Conservation (phyloP, 805 yeast genomes). For the Saccharomycopsis lassenensis region DNA sequence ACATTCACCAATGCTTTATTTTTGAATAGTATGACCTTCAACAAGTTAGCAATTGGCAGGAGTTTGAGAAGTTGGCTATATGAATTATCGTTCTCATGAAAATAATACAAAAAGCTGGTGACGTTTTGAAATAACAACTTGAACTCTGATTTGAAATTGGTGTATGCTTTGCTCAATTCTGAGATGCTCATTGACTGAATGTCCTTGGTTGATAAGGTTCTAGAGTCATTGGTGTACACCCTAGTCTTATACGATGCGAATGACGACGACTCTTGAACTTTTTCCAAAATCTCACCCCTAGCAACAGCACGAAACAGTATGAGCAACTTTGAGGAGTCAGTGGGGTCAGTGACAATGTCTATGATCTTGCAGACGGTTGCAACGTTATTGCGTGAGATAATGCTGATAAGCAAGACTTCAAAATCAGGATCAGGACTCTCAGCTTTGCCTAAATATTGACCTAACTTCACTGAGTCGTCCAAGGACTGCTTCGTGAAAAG, state of each 20-base stretch:
- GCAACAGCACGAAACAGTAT: slow-evolving; percentile 40
- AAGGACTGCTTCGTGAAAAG: slow-evolving; percentile 24
- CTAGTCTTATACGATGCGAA: slow-evolving; percentile 19
- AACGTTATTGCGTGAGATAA: slow-evolving; percentile 15
- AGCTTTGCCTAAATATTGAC: slow-evolving; percentile 1
- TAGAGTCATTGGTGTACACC: slow-evolving; percentile 18
- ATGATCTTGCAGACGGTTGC: slow-evolving; percentile 37
- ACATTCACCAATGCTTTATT: slow-evolving; percentile 6
- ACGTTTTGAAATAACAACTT: slow-evolving; percentile 21
- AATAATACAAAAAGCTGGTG: slow-evolving; percentile 23
- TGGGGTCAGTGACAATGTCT: slow-evolving; percentile 35
- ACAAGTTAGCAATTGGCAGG: slow-evolving; percentile 11
- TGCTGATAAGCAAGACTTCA: background rate
- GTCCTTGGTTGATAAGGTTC: slow-evolving; percentile 15
- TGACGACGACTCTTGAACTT: slow-evolving; percentile 20
- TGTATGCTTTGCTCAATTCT: slow-evolving; percentile 9
- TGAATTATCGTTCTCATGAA: background rate
- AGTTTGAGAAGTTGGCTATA: slow-evolving; percentile 1
- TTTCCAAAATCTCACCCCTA: slow-evolving; percentile 28
- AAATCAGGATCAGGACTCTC: slow-evolving; percentile 1
- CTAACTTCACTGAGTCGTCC: slow-evolving; percentile 28
- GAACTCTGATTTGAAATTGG: slow-evolving; percentile 13
- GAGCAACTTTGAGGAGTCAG: slow-evolving; percentile 25
- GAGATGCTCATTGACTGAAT: slow-evolving; percentile 4
- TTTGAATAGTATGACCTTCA: slow-evolving; percentile 1